Evolutionary conservation across 1,284 basidiomycete genomes (phyloP), one percentile per base, ranked within the genome.

Genomic region (Neolentinus lepideus): DNA sequence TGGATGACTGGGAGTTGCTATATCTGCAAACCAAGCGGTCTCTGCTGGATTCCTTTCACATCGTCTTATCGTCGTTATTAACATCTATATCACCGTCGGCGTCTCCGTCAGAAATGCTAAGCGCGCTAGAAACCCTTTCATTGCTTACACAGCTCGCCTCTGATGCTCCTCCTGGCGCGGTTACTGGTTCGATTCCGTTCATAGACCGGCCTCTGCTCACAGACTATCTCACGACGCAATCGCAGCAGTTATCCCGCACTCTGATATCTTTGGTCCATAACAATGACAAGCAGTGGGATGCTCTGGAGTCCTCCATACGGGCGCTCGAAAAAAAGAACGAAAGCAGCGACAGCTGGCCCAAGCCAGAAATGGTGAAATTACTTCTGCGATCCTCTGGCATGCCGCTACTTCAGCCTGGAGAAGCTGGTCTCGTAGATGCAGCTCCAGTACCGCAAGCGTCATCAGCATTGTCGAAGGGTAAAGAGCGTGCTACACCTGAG

Each of bases 21-120:
- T 85, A 82, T 77, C 71, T 89, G 2, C 79, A 84, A 56, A 84
- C 84, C 6, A 90, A 90, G 69, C 80, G 85, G 4, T 77, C 80
- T n/a, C 68, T 90, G 19, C 66, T 90, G 24, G 87, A 90, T 60
- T 66, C 75, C 12, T 85, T 88, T 65, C 85, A 89, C 60, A 64
- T 81, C 52, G 64, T 87, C 45, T 60, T 88, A 43, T 70, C 71
- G 26, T 68, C 72, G 1, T 69, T 85, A 48, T 64, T 88, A 16
- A 70, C 71, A 12, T 77, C 79, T 56, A 62, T 87, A 35, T 68
- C 78, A 1, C 58, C 69, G 0, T 63, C 74, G 1, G 70, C 72
- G 0, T 78, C 76, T 1, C 56, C 66, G 11, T 43, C 38, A n/a
- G 8, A 9, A n/a, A 65, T 69, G 0, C 74, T 82, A 4, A 75